Base-by-base conservation (phyloP, 257 asterid genomes). In the Plantago elongata region DNA sequence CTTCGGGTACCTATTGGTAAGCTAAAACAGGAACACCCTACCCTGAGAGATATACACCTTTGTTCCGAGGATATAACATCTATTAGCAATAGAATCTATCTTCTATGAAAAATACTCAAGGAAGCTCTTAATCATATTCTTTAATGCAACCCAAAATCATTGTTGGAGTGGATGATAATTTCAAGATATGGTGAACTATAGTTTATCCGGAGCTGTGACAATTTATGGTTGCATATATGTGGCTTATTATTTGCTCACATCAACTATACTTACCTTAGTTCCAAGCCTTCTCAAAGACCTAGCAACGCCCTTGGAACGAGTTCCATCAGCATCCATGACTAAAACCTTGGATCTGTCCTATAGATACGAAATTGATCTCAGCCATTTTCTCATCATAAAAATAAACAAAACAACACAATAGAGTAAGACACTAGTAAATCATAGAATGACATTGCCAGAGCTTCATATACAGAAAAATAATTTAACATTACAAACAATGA, bases 291-390 rank as follows among this genome's bases (percentile, higher is more conserved):
- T 74, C 75, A 92, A 72, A 68, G 99, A 84, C 68, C 99, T 83
- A 4, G 96, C 97, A 54, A 89, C 72, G 18, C 88, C 75, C 74
- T 92, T 92, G 61, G 99, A 84, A 54, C 83, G 85, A 69, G 67
- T 72, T 73, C 99, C 99, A 60, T 92, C 83, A 61, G 87, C 90
- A 84, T 92, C 99, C 96, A 92, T 79, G 55, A 92, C 75, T 64
- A 92, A 69, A 72, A 92, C 87, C 84, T 86, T 87, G 63, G 99
- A 79, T 78, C 85, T 79, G 82, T 73, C 85, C 96, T 86, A 72
- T 67, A 77, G 64, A 62, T 61, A 69, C 34, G 58, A 71, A 71
- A 68, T 42, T 48, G 62, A 72, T 54, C 55, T 70, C 38, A 73
- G 64, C 63, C 58, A 62, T 60, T 29, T 64, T 68, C 40, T 45